Evolutionary conservation across 2,329 filamentous ascomycete genomes (phyloP).

Genomic region (Pyrenochaeta sp.): DNA sequence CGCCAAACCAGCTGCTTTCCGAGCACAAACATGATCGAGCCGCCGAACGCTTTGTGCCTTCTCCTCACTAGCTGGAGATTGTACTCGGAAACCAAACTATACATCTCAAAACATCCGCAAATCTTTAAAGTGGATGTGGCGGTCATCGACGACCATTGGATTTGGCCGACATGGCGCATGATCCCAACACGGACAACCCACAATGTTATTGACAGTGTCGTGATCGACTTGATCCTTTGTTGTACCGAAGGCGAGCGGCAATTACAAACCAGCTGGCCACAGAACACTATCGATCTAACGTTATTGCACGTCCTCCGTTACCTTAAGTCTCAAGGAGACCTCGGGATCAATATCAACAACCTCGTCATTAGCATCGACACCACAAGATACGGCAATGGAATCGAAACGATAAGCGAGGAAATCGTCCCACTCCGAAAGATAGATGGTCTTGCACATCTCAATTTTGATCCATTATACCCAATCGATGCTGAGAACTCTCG

Average conservation of each 20-base stretch:
- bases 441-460: constrained; percentile 13
- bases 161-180: constrained; percentile 22
- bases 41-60: constrained; percentile 1
- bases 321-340: neutral
- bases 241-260: constrained; percentile 12
- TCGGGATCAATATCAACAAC: constrained; percentile 1
- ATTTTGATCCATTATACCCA: constrained; percentile 17
- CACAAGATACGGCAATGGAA: constrained; percentile 5
- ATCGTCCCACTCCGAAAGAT: constrained; percentile 19
- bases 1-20: constrained; percentile 12
- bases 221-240: constrained; percentile 17
- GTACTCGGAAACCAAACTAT: constrained; percentile 8
- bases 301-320: neutral
- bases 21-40: neutral
- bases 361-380: constrained; percentile 16
- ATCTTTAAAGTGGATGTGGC: constrained; percentile 16
- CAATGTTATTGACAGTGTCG: constrained; percentile 5
- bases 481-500: neutral
- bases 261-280: neutral
- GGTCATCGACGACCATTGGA: constrained; percentile 22
- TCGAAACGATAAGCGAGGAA: constrained; percentile 7
- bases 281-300: neutral
- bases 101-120: constrained; percentile 7
- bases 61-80: constrained; percentile 10
- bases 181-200: constrained; percentile 5